Evolutionary conservation across 1,139 yeast species (phyloP).

Genomic region (Blastobotrys persicus): DNA sequence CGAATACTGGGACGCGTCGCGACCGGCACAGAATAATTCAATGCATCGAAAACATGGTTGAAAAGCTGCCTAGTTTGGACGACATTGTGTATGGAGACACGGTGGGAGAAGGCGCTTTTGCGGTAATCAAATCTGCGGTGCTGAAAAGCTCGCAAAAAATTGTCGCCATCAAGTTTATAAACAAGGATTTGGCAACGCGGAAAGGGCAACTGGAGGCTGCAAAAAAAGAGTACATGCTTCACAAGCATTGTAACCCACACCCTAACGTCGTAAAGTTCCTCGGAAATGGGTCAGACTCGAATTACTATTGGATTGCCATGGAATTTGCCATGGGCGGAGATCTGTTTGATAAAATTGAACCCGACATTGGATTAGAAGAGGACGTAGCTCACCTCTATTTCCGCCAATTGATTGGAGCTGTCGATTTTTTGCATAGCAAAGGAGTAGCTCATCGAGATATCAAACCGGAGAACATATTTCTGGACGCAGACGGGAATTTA

Average conservation of each 20-base stretch:
- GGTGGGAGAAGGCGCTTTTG: constrained; percentile 50
- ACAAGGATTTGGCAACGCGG: constrained; percentile 46
- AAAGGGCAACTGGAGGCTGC: constrained; percentile 49
- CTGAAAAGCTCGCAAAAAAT: constrained; percentile 36
- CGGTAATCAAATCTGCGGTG: constrained; percentile 29
- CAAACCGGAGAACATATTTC: constrained; percentile 82
- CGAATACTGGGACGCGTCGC: not conserved
- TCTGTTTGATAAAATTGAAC: constrained; percentile 69
- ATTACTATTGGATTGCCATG: constrained; percentile 61
- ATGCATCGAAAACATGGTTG: constrained; percentile 4
- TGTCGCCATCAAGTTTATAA: constrained; percentile 58
- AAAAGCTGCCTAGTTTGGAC: constrained; percentile 19
- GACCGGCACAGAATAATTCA: not conserved
- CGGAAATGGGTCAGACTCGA: constrained; percentile 50
- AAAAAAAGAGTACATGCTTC: constrained; percentile 52
- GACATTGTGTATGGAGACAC: constrained; percentile 38
- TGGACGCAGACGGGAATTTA: constrained; percentile 64
- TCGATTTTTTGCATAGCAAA: constrained; percentile 57
- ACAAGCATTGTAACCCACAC: constrained; percentile 54
- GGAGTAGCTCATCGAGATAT: constrained; percentile 88
- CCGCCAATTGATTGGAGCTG: constrained; percentile 56
- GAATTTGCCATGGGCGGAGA: constrained; percentile 72
- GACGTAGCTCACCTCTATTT: constrained; percentile 68
- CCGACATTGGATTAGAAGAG: constrained; percentile 65
- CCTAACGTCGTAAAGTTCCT: constrained; percentile 54